Percentiles rank a stretch among this genome's conserved stretches.
Conservation (phyloP, 2,329 filamentous ascomycete species). For the Hirsutella thompsonii region DNA sequence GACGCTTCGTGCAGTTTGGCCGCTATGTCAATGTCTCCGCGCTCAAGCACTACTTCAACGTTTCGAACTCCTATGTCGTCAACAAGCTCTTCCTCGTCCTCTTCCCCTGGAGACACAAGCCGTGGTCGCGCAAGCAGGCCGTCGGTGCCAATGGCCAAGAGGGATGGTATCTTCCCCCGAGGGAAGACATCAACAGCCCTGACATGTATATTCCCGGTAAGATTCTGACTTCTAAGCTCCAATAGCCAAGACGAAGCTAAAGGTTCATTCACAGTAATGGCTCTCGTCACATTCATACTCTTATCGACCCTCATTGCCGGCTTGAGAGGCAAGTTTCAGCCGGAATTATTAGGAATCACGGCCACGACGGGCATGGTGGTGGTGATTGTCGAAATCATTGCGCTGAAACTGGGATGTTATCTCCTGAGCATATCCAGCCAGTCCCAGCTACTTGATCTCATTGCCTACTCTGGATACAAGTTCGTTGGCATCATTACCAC, state of each 20-base stretch:
- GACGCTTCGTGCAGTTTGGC: constrained; percentile 28
- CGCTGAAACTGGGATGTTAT: constrained; percentile 85
- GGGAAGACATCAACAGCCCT: constrained; percentile 93
- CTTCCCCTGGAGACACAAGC: constrained; percentile 95
- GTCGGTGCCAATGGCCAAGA: constrained; percentile 57
- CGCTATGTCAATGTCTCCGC: constrained; percentile 83
- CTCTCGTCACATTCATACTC: constrained; percentile 92
- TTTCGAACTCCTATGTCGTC: constrained; percentile 92
- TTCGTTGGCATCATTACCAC: constrained; percentile 95
- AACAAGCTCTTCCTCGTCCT: constrained; percentile 88
- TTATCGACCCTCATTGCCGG: constrained; percentile 84
- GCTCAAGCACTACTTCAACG: constrained; percentile 98
- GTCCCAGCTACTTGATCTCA: constrained; percentile 81
- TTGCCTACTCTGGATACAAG: constrained; percentile 97
- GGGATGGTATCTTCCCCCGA: constrained; percentile 74
- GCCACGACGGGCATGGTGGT: constrained; percentile 75
- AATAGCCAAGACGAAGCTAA: constrained; percentile 8
- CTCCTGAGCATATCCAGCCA: constrained; percentile 88
- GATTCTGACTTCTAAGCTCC: background rate
- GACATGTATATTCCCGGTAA: constrained; percentile 91
- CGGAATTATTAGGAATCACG: constrained; percentile 82
- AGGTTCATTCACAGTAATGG: constrained; percentile 56
- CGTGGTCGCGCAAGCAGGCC: constrained; percentile 86
- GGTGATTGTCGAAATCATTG: constrained; percentile 77
- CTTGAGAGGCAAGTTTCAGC: constrained; percentile 81